Evolutionary conservation across 495 filamentous ascomycete species (phyloP).

Genomic region (Penicillium soppii): DNA sequence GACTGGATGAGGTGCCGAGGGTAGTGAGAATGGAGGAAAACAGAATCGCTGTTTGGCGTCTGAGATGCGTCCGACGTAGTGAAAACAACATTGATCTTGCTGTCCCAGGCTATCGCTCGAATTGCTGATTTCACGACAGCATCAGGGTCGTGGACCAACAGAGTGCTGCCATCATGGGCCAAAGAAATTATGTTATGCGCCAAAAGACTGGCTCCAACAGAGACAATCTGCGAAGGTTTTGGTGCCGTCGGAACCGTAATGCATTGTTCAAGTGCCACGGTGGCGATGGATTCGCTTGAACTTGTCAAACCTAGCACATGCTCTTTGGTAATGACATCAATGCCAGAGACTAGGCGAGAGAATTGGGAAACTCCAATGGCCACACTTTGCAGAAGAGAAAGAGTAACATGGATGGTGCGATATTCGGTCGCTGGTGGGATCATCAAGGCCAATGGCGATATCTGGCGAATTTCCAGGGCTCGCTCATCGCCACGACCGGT

Average conservation of each 20-base stretch:
- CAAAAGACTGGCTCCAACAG: too few species aligned
- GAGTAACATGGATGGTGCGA: neutral
- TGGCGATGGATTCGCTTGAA: neutral
- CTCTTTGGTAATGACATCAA: neutral
- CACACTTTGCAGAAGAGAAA: neutral
- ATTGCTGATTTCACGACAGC: neutral
- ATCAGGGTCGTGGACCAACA: slow-evolving; percentile 1
- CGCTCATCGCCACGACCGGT: neutral
- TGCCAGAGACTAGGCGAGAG: neutral
- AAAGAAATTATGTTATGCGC: too few species aligned
- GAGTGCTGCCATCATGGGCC: neutral
- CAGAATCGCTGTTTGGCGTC: neutral
- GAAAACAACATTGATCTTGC: neutral
- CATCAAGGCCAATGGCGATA: neutral
- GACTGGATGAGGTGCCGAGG: neutral
- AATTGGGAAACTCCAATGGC: neutral
- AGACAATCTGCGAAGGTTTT: too few species aligned
- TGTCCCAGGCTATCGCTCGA: neutral
- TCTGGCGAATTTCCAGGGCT: neutral
- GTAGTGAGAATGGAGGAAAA: neutral
- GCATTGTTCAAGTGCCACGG: too few species aligned
- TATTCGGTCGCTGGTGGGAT: neutral
- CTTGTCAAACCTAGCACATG: neutral
- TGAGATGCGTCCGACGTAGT: neutral
- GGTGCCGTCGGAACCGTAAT: too few species aligned